phyloP scores from a whole-genome alignment of 169 alveolate genomes.

The Blepharisma undulans region DNA sequence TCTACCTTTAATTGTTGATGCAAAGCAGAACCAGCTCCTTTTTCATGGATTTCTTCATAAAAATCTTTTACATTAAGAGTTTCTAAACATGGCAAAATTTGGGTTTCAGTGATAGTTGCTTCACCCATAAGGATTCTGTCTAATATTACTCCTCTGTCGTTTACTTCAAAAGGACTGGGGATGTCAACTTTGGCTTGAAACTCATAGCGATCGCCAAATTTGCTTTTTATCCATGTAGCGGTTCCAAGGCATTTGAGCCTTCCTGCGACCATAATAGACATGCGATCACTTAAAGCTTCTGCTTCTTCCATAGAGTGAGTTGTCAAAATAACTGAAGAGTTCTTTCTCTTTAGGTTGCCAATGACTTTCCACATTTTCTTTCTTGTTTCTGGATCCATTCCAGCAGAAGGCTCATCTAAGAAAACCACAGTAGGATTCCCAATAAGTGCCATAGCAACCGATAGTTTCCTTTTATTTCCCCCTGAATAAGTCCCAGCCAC shows the following conservation, averaged over 20 bases:
- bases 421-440: conserved; percentile 87
- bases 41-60: conserved; percentile 3
- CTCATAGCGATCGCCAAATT: conserved; percentile 60
- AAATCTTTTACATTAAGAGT: background rate
- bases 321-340: conserved; percentile 74
- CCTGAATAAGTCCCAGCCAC: conserved; percentile 81
- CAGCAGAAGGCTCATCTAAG: conserved; percentile 90
- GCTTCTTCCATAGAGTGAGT: conserved; percentile 91
- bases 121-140: background rate
- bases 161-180: conserved; percentile 29
- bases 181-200: conserved; percentile 56
- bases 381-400: conserved; percentile 89
- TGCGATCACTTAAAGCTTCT: conserved; percentile 82
- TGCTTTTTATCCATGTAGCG: conserved; percentile 61
- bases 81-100: background rate
- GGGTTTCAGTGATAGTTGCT: background rate
- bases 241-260: conserved; percentile 84
- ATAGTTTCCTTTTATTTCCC: conserved; percentile 87
- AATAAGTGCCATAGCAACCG: conserved; percentile 84
- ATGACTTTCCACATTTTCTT: conserved; percentile 88
- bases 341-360: conserved; percentile 65
- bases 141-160: background rate
- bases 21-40: conserved; percentile 42
- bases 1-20: background rate
- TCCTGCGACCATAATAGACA: conserved; percentile 86